Evolutionary conservation across 176 grass and related monocot genomes (phyloP).

Genomic region (Juncus inflexus): DNA sequence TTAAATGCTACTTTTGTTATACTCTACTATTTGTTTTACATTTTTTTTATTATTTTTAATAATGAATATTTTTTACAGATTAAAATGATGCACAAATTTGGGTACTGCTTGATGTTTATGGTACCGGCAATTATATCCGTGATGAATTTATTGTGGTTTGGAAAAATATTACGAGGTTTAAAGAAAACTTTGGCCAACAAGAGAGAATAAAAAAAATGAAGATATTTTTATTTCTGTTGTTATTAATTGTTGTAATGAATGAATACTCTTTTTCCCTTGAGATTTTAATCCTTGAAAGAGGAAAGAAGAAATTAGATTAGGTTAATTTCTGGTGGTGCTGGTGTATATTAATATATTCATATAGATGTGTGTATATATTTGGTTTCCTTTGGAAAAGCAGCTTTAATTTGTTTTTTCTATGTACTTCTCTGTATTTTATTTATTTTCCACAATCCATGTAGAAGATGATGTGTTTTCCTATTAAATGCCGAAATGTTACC

Average conservation of each 20-base stretch:
- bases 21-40: constrained; percentile 9
- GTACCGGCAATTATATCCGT: constrained; percentile 60
- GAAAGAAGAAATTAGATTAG: no score
- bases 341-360: no score
- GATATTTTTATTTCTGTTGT: not conserved
- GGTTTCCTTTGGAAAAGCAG: no score
- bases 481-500: no score
- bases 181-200: constrained; percentile 70
- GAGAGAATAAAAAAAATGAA: constrained; percentile 28
- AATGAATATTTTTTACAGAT: constrained; percentile 40
- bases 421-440: no score
- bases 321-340: no score
- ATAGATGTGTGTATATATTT: no score
- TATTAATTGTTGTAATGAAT: constrained; percentile 3
- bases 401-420: no score
- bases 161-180: constrained; percentile 84
- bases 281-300: constrained; percentile 10
- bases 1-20: not conserved
- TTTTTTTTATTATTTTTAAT: constrained; percentile 22
- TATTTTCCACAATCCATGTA: no score
- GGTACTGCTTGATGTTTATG: constrained; percentile 49
- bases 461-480: no score
- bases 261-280: not conserved
- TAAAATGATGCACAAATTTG: constrained; percentile 65
- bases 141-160: constrained; percentile 91